Base-by-base conservation (phyloP, 768 basidiomycete species). In the Boletus reticulatus region DNA sequence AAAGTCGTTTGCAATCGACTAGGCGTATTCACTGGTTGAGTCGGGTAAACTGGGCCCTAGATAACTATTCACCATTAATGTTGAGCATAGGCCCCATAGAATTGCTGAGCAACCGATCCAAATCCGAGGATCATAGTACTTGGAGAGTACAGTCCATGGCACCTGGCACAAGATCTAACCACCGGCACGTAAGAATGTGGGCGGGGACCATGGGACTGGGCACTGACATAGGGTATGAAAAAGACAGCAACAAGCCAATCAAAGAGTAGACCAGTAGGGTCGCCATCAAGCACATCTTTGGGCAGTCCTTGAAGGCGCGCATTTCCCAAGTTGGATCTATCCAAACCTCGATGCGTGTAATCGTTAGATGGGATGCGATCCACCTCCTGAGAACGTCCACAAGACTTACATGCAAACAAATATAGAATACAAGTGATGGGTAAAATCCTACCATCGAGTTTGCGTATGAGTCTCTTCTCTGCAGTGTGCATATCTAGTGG, bases 201-300 rank as follows among this genome's bases (percentile, higher is more conserved):
- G 22, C 10, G n/a, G n/a, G 22, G 50, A 19, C 6, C 10, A 42
- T 32, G 12, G 24, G 27, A 3, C 2, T 17, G 16, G 19, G 4
- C 4, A 72, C 81, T 54, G 53, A 87, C 88, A 67, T 91, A 92
- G 58, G 90, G 83, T 69, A 92, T 83, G 72, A 86, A 92, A 72
- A 92, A 92, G 9, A 79, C 77, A 1, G 88, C 86, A 54, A 85
- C 87, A 43, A 89, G 70, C 89, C 88, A 90, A 66, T 88, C 88
- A 63, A 88, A 91, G n/a, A 84, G 74, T 27, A 76, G 58, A 1
- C 89, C 88, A 0, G 82, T 84, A 9, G 80, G 79, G 61, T 91
- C 89, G 8, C 88, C 87, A 13, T 78, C 78, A 13, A 92, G 80
- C 13, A 76, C 72, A 56, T 91, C 87, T 39, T 81, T 66, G 4